phyloP scores from a whole-genome alignment of 139 green algal species.

The Trebouxia sp. region DNA sequence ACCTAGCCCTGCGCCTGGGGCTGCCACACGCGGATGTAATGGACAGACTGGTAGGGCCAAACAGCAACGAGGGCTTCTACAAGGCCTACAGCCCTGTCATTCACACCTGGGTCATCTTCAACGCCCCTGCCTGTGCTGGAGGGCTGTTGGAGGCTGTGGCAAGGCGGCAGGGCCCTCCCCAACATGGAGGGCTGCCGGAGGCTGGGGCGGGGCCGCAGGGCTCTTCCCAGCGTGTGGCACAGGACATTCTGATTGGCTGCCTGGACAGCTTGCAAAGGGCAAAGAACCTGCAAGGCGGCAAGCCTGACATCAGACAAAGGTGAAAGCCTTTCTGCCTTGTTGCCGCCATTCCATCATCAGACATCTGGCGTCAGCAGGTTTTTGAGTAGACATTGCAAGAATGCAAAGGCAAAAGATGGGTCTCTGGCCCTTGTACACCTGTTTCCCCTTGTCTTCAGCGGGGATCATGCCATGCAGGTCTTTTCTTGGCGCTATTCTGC shows the following conservation, averaged over 20 bases:
- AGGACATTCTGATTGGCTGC: slow-evolving; percentile 18
- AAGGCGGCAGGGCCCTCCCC: not conserved
- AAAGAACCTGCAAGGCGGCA: not conserved
- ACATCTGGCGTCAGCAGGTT: too few species aligned
- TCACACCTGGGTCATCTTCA: slow-evolving; percentile 35
- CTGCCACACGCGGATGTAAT: not conserved
- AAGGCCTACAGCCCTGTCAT: slow-evolving; percentile 3
- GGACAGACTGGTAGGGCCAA: not conserved
- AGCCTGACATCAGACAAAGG: slow-evolving; percentile 2
- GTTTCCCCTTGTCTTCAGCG: not conserved
- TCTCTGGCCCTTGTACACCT: not conserved
- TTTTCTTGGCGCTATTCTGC: slow-evolving; percentile 18
- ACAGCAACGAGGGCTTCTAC: not conserved
- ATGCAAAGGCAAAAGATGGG: not conserved
- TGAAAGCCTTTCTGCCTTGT: not conserved
- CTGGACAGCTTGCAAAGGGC: slow-evolving; percentile 24
- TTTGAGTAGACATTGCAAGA: too few species aligned
- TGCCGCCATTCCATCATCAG: not conserved
- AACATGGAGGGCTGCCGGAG: not conserved
- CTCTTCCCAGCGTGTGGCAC: not conserved
- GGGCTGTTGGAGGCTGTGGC: slow-evolving; percentile 26
- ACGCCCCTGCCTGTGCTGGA: not conserved
- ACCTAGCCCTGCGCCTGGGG: slow-evolving; percentile 31
- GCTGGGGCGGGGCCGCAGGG: slow-evolving; percentile 15
- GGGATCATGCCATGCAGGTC: slow-evolving; percentile 32